Evolutionary conservation across 2,329 filamentous ascomycete genomes (phyloP).

Genomic region (Amesomyces nigricolor): DNA sequence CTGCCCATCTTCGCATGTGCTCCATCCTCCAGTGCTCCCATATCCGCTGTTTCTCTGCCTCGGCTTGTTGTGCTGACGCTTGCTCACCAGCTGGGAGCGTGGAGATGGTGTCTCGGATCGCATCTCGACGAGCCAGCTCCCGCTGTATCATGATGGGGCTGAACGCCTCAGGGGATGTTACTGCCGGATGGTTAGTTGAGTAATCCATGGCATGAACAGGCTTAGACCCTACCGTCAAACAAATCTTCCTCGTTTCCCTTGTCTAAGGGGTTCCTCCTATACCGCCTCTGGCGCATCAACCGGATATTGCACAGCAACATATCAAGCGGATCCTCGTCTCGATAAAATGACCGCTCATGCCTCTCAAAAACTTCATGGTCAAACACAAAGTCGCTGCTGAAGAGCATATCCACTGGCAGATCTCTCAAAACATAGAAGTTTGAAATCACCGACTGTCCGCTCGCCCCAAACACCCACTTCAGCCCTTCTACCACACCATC

Average conservation of each 20-base stretch:
- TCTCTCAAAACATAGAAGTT: slow-evolving; percentile 18
- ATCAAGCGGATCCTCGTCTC: not conserved
- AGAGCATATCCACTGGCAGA: slow-evolving; percentile 13
- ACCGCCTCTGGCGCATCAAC: not conserved
- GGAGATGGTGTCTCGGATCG: not conserved
- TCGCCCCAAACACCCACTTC: slow-evolving; percentile 1
- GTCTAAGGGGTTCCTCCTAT: not conserved
- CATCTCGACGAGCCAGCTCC: not conserved
- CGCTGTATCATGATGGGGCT: not conserved
- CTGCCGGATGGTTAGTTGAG: not conserved
- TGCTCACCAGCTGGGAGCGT: not conserved
- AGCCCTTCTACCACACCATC: slow-evolving; percentile 3
- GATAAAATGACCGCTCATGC: not conserved
- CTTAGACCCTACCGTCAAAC: not conserved
- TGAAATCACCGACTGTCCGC: not conserved
- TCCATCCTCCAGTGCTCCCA: not conserved
- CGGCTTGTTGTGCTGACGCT: not conserved
- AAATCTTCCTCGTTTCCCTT: not conserved
- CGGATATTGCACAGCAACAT: slow-evolving; percentile 1
- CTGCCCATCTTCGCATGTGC: not conserved
- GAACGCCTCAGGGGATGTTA: not conserved
- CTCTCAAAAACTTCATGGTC: slow-evolving; percentile 2
- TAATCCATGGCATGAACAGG: not conserved
- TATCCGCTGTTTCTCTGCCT: not conserved
- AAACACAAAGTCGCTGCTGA: slow-evolving; percentile 16